Conservation (phyloP, 2,329 filamentous ascomycete species). For the Pyricularia sp. region DNA sequence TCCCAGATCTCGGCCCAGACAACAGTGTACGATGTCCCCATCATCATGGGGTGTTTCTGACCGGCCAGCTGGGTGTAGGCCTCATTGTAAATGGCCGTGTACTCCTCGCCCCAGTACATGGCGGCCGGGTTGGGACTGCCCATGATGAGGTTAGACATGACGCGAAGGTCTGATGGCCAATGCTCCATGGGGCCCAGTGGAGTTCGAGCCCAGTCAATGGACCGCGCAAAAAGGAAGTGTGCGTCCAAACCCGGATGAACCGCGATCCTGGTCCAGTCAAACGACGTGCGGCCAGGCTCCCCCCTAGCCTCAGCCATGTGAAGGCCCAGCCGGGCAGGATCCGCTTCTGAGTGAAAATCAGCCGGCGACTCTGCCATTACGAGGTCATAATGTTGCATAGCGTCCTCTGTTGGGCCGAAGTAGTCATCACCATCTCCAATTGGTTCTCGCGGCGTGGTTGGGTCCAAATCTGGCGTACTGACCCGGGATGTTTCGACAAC, state of each 20-base stretch:
- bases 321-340: neutral
- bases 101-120: constrained; percentile 52
- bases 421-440: constrained; percentile 27
- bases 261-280: constrained; percentile 74
- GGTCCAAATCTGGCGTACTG: constrained; percentile 23
- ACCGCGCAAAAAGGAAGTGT: constrained; percentile 23
- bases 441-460: constrained; percentile 19
- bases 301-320: neutral
- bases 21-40: constrained; percentile 49
- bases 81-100: constrained; percentile 63
- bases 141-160: constrained; percentile 28
- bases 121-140: constrained; percentile 37
- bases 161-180: constrained; percentile 35
- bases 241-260: constrained; percentile 16
- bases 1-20: constrained; percentile 46
- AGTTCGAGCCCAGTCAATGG: constrained; percentile 33
- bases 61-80: constrained; percentile 55
- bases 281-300: constrained; percentile 33
- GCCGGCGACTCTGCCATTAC: neutral
- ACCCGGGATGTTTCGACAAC: neutral
- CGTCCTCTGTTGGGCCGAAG: constrained; percentile 24
- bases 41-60: constrained; percentile 52
- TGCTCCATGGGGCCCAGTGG: constrained; percentile 30
- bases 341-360: neutral
- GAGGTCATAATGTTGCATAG: neutral